phyloP scores from a whole-genome alignment of 495 filamentous ascomycete species.

The Pyrenula massariospora region DNA sequence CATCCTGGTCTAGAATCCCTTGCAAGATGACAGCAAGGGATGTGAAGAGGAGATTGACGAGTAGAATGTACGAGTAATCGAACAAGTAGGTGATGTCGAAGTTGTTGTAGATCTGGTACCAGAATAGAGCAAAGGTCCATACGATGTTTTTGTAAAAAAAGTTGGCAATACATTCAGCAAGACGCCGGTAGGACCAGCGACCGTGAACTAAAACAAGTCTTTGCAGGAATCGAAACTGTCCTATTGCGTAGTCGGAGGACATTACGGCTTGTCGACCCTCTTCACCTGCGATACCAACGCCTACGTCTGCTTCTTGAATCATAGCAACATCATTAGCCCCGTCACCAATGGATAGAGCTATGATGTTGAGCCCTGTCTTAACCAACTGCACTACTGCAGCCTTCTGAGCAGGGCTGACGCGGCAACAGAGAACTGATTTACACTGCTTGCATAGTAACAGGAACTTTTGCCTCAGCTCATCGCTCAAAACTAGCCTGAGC shows the following conservation, averaged over 20 bases:
- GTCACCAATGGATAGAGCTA: constrained; percentile 94
- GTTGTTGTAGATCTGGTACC: constrained; percentile 92
- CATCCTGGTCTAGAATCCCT: constrained; percentile 96
- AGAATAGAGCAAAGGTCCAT: constrained; percentile 95
- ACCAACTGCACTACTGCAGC: constrained; percentile 96
- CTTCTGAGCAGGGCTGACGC: constrained; percentile 94
- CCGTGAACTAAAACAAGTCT: constrained; percentile 91
- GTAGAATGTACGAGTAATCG: constrained; percentile 92
- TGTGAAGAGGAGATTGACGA: constrained; percentile 96
- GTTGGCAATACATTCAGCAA: constrained; percentile 91
- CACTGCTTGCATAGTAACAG: constrained; percentile 94
- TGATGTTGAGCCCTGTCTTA: constrained; percentile 85
- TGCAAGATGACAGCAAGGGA: constrained; percentile 92
- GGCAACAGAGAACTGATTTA: constrained; percentile 92
- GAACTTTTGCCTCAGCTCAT: constrained; percentile 79
- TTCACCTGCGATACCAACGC: constrained; percentile 94
- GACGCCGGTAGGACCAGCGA: constrained; percentile 86
- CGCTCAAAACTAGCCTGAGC: constrained; percentile 77
- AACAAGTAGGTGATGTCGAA: constrained; percentile 94
- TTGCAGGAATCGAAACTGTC: constrained; percentile 90
- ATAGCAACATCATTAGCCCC: constrained; percentile 99
- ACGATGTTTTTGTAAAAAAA: constrained; percentile 99
- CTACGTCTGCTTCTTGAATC: constrained; percentile 98
- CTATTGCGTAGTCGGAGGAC: constrained; percentile 98
- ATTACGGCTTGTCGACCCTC: constrained; percentile 97